These are phyloP conservation scores for Linnemannia elongata DNA, from an alignment of 192 early-diverging fungal species.

Conservation along the genomic window DNA sequence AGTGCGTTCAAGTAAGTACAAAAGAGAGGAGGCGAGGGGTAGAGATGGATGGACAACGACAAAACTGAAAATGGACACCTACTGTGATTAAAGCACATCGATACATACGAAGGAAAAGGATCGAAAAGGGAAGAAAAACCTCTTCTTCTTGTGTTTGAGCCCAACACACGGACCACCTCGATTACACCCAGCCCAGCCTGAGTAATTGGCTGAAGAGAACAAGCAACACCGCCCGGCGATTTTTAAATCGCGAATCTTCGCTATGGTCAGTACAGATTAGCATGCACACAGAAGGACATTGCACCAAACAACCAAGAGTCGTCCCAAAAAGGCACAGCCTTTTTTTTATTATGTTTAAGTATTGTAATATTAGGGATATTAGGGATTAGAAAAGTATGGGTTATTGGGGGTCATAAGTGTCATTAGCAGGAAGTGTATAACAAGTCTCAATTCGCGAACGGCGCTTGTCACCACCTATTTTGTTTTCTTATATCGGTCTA, in stretches of 20 bases:
- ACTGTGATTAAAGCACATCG: no score
- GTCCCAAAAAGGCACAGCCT: background rate
- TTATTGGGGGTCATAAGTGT: constrained; percentile 1
- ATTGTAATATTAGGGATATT: background rate
- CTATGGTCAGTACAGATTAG: background rate
- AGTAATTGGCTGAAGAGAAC: background rate
- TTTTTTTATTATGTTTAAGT: background rate
- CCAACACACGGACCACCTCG: background rate
- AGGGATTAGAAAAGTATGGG: background rate
- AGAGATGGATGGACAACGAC: background rate
- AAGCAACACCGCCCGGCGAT: background rate
- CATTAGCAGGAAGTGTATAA: background rate
- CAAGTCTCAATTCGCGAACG: no score
- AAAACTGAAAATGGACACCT: background rate
- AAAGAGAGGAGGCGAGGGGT: background rate
- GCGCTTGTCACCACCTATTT: background rate
- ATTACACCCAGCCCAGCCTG: background rate
- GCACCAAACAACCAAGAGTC: background rate
- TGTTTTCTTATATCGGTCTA: background rate
- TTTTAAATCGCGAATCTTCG: background rate
- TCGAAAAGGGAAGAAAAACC: no score
- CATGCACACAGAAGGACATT: background rate
- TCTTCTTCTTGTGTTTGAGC: no score
- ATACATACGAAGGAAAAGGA: no score
- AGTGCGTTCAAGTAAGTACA: background rate